Evolutionary conservation across 1,284 basidiomycete genomes (phyloP).

Genomic region (Cryptococcus amylolentus): DNA sequence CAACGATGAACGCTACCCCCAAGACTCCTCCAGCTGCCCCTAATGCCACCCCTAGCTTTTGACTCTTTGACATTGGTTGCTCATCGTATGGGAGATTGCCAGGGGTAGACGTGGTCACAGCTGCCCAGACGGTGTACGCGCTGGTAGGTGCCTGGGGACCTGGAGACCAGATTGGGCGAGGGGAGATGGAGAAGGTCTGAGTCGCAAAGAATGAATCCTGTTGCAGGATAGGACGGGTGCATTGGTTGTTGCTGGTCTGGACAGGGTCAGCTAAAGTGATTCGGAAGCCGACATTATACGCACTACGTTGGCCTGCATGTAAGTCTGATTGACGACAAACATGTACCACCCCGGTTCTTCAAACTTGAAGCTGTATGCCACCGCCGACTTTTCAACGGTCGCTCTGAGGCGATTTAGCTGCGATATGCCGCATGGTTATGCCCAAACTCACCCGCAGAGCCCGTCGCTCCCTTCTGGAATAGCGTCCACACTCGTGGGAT

Average conservation of each 20-base stretch:
- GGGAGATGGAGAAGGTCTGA: conserved; percentile 32
- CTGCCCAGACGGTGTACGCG: conserved; percentile 35
- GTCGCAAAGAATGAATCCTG: conserved; percentile 44
- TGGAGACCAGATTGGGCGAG: conserved; percentile 26
- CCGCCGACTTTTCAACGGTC: conserved; percentile 26
- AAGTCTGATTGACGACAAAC: conserved; percentile 48
- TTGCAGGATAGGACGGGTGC: conserved; percentile 26
- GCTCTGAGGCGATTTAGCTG: conserved; percentile 12
- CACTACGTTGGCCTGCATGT: conserved; percentile 39
- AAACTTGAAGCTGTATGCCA: conserved; percentile 38
- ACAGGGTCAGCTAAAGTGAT: neutral
- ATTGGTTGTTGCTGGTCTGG: conserved; percentile 31
- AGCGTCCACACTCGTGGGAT: conserved; percentile 17
- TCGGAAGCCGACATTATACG: conserved; percentile 7
- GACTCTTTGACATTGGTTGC: conserved; percentile 6
- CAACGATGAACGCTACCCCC: conserved; percentile 23
- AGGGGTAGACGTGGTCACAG: conserved; percentile 27
- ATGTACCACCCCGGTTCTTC: conserved; percentile 43
- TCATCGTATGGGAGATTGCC: conserved; percentile 27
- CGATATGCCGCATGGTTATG: neutral
- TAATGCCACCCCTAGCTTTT: conserved; percentile 34
- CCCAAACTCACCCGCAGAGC: conserved; percentile 37
- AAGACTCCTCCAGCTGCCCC: conserved; percentile 31
- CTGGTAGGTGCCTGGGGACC: conserved; percentile 16
- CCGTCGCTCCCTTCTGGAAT: conserved; percentile 24